These are phyloP conservation scores for Phialophora macrospora DNA, from an alignment of 2,329 filamentous ascomycete species.

Conservation along the genomic window DNA sequence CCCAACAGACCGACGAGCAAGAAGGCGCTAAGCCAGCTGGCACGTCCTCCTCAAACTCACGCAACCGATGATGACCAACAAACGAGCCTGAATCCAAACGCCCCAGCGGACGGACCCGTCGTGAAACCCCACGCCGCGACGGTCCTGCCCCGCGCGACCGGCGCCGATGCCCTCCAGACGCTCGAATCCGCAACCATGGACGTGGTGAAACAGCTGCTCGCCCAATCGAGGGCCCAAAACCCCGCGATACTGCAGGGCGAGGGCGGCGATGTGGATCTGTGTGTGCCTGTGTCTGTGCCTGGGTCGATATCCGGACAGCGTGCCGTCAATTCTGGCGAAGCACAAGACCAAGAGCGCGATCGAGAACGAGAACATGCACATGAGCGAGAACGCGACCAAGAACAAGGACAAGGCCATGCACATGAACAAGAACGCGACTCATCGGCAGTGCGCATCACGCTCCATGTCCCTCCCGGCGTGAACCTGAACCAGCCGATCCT, in stretches of 20 bases:
- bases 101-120: slow-evolving; percentile 30
- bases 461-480: slow-evolving; percentile 31
- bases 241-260: slow-evolving; percentile 19
- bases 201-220: slow-evolving; percentile 35
- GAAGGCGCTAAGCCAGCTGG: slow-evolving; percentile 33
- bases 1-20: slow-evolving; percentile 33
- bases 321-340: neutral
- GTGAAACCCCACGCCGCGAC: slow-evolving; percentile 53
- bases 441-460: slow-evolving; percentile 9
- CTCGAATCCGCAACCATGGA: slow-evolving; percentile 44
- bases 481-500: slow-evolving; percentile 49
- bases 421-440: neutral
- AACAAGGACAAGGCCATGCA: neutral
- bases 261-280: slow-evolving; percentile 29
- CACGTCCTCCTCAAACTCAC: neutral
- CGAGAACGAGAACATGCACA: too few species aligned
- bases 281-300: slow-evolving; percentile 18
- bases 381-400: too few species aligned
- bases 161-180: slow-evolving; percentile 49
- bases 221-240: slow-evolving; percentile 17
- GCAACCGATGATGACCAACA: too few species aligned
- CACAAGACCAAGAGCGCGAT: neutral
- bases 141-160: slow-evolving; percentile 47
- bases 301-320: neutral
- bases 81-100: too few species aligned